Evolutionary conservation across 345 rosid genomes (phyloP), one percentile per base, ranked within the genome.

Genomic region (Bruguiera parviflora): DNA sequence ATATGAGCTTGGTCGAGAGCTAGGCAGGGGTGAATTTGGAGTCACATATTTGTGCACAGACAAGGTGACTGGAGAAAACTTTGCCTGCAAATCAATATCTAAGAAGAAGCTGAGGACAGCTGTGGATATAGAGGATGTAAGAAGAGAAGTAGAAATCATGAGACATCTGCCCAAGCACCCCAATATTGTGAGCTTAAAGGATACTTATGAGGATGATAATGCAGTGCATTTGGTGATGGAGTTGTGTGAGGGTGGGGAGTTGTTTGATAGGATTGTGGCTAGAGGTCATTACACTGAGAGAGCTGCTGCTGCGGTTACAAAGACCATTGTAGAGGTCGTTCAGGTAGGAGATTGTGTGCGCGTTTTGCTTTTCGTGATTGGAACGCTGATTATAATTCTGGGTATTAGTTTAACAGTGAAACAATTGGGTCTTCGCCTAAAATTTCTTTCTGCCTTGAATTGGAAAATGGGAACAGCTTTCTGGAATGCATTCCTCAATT

Each of bases 251-350:
- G 80, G 80, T 7, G 80, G 80, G 28, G 77, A 77, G 18, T 72
- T 77, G 71, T 77, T 72, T 63, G 77, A 77, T 10, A 64, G 80
- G 66, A 77, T 77, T 53, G 80, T 77, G 25, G 77, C 77, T 24
- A 64, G 80, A 68, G 80, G 80, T n/a, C 80, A 72, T 73, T 77
- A 77, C 70, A 77, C 80, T 6, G 80, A 77, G 53, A 72, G 80
- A 61, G 80, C 80, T 68, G 80, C 80, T 64, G 80, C 80, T 64
- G 59, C 39, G 13, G 77, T 77, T 29, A 77, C 80, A 28, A 77
- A 72, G 73, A 77, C 80, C 57, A 77, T 77, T 64, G 77, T 77
- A 16, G 80, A 77, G 70, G 80, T 77, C 51, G 80, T 77, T 77
- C 77, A 77, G 80, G 77, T 77, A 31, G 58, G 29, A 33, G 21